Base-by-base conservation (phyloP, 2,329 filamentous ascomycete species). In the Beauveria varroae region DNA sequence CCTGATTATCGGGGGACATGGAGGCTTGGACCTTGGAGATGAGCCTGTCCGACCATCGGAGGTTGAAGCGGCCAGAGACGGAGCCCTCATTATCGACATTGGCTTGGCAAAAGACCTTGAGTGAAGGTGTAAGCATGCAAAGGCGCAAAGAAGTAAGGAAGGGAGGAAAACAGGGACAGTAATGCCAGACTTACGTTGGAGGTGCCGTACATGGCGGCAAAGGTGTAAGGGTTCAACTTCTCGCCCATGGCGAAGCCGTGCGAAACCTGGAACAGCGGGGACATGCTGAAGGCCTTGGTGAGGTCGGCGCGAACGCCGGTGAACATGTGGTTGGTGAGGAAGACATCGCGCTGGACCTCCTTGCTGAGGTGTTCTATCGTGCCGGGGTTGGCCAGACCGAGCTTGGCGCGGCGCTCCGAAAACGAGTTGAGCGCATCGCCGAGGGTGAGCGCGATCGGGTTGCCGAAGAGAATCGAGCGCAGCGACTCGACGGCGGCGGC, bases 241-340 rank as follows among this genome's bases (percentile, higher is more conserved):
- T 96, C 91, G 69, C 95, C 93, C 85, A 97, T 91, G 61, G 93
- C 89, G 75, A 99, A 95, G 69, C 95, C 91, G 79, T 99, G 95
- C 67, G 93, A 97, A 69, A 97, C 90, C 78, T 98, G 93, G 83
- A 99, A 99, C 68, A 98, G 81, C 62, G 95, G 95, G 62, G 87
- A 86, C 75, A 96, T 86, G 83, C 92, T 95, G 79, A 98, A 96
- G 73, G 91, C 87, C 83, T 97, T 98, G 74, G 92, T 97, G 74
- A 98, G 81, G 77, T 99, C 95, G 75, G 93, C 96, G 73, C 93
- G 90, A 75, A 99, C 84, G 71, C 95, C 95, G 50, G 91, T 90
- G 81, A 99, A 98, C 86, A 95, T 96, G 76, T 91, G 90, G 81
- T 97, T 96, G 79, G 89, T 95, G 71, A 97, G 86, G 74, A 98